Evolutionary conservation across 352 stramenopile species (phyloP), one percentile per base, ranked within the genome.

Genomic region (Phytophthora vignae): DNA sequence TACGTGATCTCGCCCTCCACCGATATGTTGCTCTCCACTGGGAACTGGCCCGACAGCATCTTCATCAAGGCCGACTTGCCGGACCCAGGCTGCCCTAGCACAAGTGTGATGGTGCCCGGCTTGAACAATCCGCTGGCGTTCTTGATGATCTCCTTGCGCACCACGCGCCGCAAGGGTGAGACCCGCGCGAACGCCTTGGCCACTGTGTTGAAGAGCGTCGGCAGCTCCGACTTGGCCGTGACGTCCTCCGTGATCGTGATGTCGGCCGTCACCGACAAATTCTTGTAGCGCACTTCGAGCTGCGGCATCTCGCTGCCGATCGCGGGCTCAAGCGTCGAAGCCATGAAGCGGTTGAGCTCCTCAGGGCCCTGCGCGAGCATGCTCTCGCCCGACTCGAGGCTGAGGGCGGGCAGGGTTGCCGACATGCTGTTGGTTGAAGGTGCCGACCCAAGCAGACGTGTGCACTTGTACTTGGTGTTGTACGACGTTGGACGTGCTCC

Each of bases 281-380:
- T 64, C n/a, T 82, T 61, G 60, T 85, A 84, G 46, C 79, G 81
- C 56, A 89, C 73, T 58, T 87, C 81, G 60, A 85, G 61, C 67
- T 86, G 77, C 12, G 81, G 78, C 64, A 89, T 76, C 12, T 65
- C 64, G 17, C 69, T 74, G 33, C 78, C 78, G 9, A 84, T 55
- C 14, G 78, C 52, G 4, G 61, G 54, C 55, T 88, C 73, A 8
- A 85, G 55, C 42, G 71, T 78, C 54, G 64, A 46, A 2, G 76
- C 72, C 15, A 83, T 3, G 42, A 38, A 63, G 2, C 31, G 49
- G 50, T 81, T 71, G 17, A 81, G 63, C 21, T 56, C 60, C 42
- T 78, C 74, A 0, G 72, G 68, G 36, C 72, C 72, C 3, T 68
- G 8, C 27, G 40, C 67, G 29, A 73, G 44, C 59, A 69, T 65